phyloP scores from a whole-genome alignment of 2,329 filamentous ascomycete genomes.

The Alternaria ventricosa region DNA sequence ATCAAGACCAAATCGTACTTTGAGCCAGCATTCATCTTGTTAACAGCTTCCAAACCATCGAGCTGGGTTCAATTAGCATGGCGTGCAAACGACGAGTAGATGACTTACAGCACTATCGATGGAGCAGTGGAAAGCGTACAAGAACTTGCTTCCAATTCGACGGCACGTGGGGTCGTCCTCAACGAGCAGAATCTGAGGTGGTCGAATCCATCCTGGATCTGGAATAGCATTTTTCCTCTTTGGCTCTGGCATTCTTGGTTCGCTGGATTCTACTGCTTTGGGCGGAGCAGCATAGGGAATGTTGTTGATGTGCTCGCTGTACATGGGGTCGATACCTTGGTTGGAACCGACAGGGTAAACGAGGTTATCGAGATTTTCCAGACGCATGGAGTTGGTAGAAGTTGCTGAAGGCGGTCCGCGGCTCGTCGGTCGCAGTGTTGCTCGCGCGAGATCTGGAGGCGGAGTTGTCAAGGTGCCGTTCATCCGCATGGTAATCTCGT shows the following conservation, averaged over 20 bases:
- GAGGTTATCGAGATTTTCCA: constrained; percentile 69
- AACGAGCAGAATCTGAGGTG: constrained; percentile 85
- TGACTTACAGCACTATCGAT: constrained; percentile 68
- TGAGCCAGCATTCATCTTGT: constrained; percentile 73
- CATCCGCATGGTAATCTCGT: constrained; percentile 62
- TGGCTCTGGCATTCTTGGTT: constrained; percentile 57
- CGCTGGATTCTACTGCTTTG: constrained; percentile 62
- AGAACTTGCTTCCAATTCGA: constrained; percentile 70
- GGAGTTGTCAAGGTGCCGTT: constrained; percentile 64
- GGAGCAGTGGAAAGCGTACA: constrained; percentile 68
- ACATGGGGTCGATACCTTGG: constrained; percentile 93
- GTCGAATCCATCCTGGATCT: constrained; percentile 69
- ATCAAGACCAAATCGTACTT: constrained; percentile 67
- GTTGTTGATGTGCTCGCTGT: constrained; percentile 91
- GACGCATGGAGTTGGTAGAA: constrained; percentile 60
- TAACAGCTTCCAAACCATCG: constrained; percentile 89
- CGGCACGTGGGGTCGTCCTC: constrained; percentile 77
- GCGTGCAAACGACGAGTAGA: not conserved
- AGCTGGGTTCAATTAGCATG: constrained; percentile 59
- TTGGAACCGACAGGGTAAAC: constrained; percentile 92
- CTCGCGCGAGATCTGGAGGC: constrained; percentile 60
- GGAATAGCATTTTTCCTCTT: constrained; percentile 67
- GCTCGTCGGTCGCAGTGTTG: constrained; percentile 54
- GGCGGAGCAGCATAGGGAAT: constrained; percentile 84
- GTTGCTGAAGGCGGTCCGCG: constrained; percentile 55